These are phyloP conservation scores for Anisodus acutangulus DNA, from an alignment of 257 asterid species.

Conservation along the genomic window DNA sequence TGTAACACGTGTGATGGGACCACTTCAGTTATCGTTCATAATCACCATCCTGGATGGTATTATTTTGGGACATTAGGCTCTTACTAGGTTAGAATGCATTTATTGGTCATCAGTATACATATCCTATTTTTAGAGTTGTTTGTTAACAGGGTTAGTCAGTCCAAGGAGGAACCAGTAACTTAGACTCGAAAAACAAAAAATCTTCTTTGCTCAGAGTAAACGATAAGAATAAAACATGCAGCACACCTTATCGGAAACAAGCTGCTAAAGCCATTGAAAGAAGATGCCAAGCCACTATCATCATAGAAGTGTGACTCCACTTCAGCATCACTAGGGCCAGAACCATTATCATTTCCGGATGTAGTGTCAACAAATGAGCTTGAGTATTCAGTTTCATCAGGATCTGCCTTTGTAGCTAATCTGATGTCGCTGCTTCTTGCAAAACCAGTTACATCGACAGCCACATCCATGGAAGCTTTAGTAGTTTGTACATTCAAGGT, in stretches of 20 bases:
- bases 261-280: conserved; percentile 67
- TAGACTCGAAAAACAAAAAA: not conserved
- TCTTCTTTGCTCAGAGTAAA: not conserved
- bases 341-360: conserved; percentile 63
- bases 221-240: not conserved
- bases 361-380: conserved; percentile 77
- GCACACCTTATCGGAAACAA: conserved; percentile 72
- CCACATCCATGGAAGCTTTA: conserved; percentile 36
- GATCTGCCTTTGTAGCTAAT: conserved; percentile 67
- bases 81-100: not conserved
- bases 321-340: conserved; percentile 80
- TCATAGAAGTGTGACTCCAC: conserved; percentile 71
- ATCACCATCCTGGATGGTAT: not conserved
- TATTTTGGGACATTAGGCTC: conserved; percentile 14
- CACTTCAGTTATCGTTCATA: not conserved
- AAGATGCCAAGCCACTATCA: conserved; percentile 56
- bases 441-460: conserved; percentile 58
- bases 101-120: not conserved
- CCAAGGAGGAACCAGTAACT: not conserved
- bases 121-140: not conserved
- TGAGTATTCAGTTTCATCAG: conserved; percentile 85
- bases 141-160: not conserved
- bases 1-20: not conserved
- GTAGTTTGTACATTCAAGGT: not conserved
- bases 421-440: conserved; percentile 51